Base-by-base conservation (phyloP, 2,329 filamentous ascomycete species). In the Colletotrichum scovillei region DNA sequence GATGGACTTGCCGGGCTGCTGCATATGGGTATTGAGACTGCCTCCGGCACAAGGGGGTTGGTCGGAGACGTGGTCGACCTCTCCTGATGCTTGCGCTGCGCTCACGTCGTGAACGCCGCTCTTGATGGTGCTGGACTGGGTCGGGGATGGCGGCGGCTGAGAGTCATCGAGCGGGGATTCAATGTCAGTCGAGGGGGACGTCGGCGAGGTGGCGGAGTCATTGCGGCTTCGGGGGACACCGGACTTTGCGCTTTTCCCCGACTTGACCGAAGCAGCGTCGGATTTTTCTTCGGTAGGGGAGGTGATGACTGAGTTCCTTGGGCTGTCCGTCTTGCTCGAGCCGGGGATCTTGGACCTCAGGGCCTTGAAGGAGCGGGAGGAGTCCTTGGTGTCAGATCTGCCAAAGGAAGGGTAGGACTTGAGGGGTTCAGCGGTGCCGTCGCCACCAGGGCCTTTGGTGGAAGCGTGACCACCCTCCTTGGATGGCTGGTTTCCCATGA, bases 11-110 rank as follows among this genome's bases (percentile, higher is more conserved):
- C 94, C 95, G 0, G 95, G 94, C 76, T 93, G 91, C 78, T 92
- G 91, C 70, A 88, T 81, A 79, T 90, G 83, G 77, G 88, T 81
- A 82, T 87, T 86, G 81, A 90, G 82, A 82, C 90, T 85, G 75
- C 89, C 89, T 78, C 78, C 88, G 42, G 92, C 93, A 12, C 91
- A 91, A 2, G 95, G 95, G 32, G 95, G 96, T 73, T 93, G 92
- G 80, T 98, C 97, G 16, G 96, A 98, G 24, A 99, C 95, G 77
- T 95, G 92, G 79, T 97, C 97, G 55, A 99, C 95, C 82, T 99
- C 97, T 69, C 96, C 95, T 63, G 91, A 93, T 66, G 93, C 91
- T 82, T 97, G 94, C 56, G 95, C 95, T 59, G 93, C 93, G 79
- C 89, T 90, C 56, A 98, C 91, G 81, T 95, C 92, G 79, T 94